Conservation (phyloP, 257 asterid species). For the Jasminum sambac region DNA sequence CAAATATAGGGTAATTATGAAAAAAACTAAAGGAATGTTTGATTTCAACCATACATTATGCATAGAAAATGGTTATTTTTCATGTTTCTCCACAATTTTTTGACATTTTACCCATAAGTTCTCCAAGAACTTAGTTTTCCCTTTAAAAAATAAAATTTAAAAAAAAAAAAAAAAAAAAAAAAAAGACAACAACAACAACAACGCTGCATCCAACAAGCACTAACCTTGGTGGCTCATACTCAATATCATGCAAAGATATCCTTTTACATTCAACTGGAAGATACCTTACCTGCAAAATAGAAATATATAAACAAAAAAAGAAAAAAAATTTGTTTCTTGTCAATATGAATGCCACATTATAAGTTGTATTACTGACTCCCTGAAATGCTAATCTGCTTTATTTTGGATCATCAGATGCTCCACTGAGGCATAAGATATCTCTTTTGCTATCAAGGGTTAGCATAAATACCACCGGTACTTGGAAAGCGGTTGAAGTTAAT, state of each 20-base stretch:
- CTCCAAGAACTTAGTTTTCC: too few species aligned
- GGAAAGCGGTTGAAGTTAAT: background rate
- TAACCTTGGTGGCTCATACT: conserved; percentile 92
- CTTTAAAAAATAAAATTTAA: too few species aligned
- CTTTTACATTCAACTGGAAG: conserved; percentile 79
- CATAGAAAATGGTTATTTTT: too few species aligned
- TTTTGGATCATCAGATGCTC: background rate
- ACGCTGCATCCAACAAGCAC: background rate
- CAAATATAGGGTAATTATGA: conserved; percentile 13
- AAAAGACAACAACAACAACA: too few species aligned
- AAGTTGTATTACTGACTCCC: conserved; percentile 22
- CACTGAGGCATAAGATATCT: background rate
- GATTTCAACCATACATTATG: too few species aligned
- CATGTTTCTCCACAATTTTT: too few species aligned
- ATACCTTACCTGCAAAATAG: conserved; percentile 70
- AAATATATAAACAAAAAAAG: conserved; percentile 1
- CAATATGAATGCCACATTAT: background rate
- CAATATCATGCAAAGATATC: conserved; percentile 89
- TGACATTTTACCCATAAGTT: too few species aligned
- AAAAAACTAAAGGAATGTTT: background rate
- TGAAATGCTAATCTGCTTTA: background rate
- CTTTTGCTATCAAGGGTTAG: background rate
- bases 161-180: too few species aligned
- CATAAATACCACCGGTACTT: background rate
- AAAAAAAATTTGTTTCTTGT: conserved; percentile 11